phyloP scores from a whole-genome alignment of 352 stramenopile species.

The Phytophthora aleatoria region DNA sequence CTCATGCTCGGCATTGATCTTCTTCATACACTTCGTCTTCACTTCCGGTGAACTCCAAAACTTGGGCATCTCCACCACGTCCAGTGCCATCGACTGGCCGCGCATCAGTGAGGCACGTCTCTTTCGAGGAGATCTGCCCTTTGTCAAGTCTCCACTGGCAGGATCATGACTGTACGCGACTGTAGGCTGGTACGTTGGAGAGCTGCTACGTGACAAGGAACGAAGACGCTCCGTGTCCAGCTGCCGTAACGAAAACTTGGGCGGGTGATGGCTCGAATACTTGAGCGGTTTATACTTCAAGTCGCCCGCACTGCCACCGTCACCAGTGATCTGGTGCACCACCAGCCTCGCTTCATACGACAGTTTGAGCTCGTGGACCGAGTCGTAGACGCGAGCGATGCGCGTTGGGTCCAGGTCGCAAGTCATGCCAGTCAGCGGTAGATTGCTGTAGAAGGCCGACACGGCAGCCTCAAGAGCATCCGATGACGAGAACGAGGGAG shows the following conservation, averaged over 20 bases:
- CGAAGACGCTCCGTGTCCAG: constrained; percentile 15
- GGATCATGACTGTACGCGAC: constrained; percentile 6
- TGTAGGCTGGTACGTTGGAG: too few species aligned
- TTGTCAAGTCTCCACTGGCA: constrained; percentile 5
- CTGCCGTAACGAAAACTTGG: constrained; percentile 45
- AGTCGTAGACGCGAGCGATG: constrained; percentile 66
- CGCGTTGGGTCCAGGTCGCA: constrained; percentile 65
- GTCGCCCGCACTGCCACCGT: constrained; percentile 20
- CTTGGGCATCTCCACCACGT: constrained; percentile 30
- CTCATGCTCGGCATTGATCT: constrained; percentile 41
- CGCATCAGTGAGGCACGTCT: constrained; percentile 11
- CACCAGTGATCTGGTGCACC: constrained; percentile 41
- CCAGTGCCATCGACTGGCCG: constrained; percentile 22
- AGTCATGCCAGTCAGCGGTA: constrained; percentile 66
- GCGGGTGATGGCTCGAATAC: constrained; percentile 50
- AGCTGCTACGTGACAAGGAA: not conserved
- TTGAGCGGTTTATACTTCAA: constrained; percentile 72
- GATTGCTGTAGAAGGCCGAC: constrained; percentile 65
- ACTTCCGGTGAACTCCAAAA: constrained; percentile 39
- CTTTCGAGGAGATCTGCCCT: constrained; percentile 1
- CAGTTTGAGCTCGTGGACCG: constrained; percentile 58
- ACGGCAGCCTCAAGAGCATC: constrained; percentile 48
- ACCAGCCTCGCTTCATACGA: constrained; percentile 66
- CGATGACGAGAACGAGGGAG: constrained; percentile 38
- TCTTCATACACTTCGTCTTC: constrained; percentile 13